Conservation (phyloP, 2,329 filamentous ascomycete genomes). For the Colletotrichum neosansevieriae region DNA sequence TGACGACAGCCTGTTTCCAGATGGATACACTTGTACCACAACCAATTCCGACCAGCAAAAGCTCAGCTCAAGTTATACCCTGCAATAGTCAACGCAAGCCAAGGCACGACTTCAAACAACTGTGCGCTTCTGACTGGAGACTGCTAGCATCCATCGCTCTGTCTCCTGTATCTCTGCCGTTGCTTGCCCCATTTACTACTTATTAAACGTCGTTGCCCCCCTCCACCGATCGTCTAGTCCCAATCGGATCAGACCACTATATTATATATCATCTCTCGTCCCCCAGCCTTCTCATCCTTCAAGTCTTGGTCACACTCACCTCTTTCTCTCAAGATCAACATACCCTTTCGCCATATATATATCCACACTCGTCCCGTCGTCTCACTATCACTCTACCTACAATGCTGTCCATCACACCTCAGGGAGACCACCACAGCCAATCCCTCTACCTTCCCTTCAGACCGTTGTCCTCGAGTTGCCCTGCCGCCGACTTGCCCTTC, state of each 20-base stretch:
- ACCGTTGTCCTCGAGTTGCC: constrained; percentile 22
- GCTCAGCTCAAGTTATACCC: constrained; percentile 34
- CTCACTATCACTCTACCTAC: constrained; percentile 23
- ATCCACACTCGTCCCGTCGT: constrained; percentile 18
- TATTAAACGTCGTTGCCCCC: constrained; percentile 34
- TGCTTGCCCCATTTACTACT: constrained; percentile 20
- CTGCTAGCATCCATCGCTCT: constrained; percentile 18
- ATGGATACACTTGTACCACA: constrained; percentile 30
- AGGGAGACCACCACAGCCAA: constrained; percentile 39
- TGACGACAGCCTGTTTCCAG: not conserved
- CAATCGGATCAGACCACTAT: constrained; percentile 28
- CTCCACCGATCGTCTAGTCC: constrained; percentile 18
- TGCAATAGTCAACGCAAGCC: constrained; percentile 32
- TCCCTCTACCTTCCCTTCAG: constrained; percentile 37
- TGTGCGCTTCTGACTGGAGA: constrained; percentile 39
- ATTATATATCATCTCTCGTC: constrained; percentile 39
- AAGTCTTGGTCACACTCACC: constrained; percentile 9
- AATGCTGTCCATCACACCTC: constrained; percentile 42
- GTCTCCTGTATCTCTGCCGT: constrained; percentile 27
- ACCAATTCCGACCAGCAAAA: constrained; percentile 27
- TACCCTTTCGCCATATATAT: constrained; percentile 20
- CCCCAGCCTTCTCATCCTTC: constrained; percentile 18
- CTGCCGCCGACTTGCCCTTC: constrained; percentile 34
- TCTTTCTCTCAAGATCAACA: constrained; percentile 34
- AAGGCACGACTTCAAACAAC: constrained; percentile 41